Percentiles rank a stretch among this genome's conserved stretches.
Evolutionary conservation across 2,329 filamentous ascomycete genomes (phyloP).

Genomic region (Bipolaris zeicola): DNA sequence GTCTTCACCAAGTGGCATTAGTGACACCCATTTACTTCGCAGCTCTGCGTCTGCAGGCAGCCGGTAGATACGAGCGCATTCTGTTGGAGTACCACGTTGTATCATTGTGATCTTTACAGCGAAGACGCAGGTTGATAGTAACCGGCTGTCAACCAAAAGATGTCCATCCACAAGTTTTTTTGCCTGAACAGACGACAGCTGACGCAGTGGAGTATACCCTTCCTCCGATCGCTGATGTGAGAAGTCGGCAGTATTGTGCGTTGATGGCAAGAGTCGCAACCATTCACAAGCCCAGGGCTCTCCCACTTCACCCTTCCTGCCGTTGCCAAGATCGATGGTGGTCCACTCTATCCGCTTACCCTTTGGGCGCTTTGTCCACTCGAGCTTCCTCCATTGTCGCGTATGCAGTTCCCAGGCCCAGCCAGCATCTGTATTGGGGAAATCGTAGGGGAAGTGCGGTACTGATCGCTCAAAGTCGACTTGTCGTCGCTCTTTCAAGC

Average conservation of each 20-base stretch:
- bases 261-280: conserved; percentile 64
- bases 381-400: conserved; percentile 61
- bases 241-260: not conserved
- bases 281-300: conserved; percentile 84
- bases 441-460: conserved; percentile 88
- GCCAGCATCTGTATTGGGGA: conserved; percentile 77
- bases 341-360: conserved; percentile 80
- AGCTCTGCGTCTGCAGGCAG: conserved; percentile 68
- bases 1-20: conserved; percentile 50
- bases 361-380: conserved; percentile 80
- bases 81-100: conserved; percentile 70
- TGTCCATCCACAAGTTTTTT: conserved; percentile 34
- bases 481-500: conserved; percentile 78
- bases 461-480: conserved; percentile 77
- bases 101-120: conserved; percentile 71
- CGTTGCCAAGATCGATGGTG: conserved; percentile 73
- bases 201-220: conserved; percentile 30
- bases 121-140: conserved; percentile 48
- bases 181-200: conserved; percentile 27
- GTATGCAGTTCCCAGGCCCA: conserved; percentile 76
- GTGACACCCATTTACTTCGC: conserved; percentile 73
- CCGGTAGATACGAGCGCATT: conserved; percentile 83
- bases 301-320: conserved; percentile 81
- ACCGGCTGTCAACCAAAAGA: not conserved
- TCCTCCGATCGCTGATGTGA: conserved; percentile 10